Base-by-base conservation (phyloP, 805 yeast genomes). In the Saccharomycopsis sp. region DNA sequence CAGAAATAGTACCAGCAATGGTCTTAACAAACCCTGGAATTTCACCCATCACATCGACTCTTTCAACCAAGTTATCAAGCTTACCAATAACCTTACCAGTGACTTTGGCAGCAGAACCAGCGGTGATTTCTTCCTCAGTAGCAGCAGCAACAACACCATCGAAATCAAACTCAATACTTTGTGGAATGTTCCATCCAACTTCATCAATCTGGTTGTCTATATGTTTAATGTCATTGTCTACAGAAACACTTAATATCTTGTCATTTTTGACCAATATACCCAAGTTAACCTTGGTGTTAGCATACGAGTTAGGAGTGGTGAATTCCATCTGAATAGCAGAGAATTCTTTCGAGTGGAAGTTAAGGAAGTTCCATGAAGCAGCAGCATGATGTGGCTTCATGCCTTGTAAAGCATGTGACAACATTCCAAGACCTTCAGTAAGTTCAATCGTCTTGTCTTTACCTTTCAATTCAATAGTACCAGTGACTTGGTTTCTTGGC, bases 321-420 rank as follows among this genome's bases (percentile, higher is more conserved):
- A 89, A 94, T 73, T 94, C 97, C 97, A 94, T 94, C 64, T 88
- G 80, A 17, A 91, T 84, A 9, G 89, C 96, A 41, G 93, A 78
- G 65, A 80, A 77, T 47, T 83, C 75, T 55, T 83, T 79, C 19
- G 94, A 86, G 70, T 89, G 97, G 79, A 88, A 93, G 73, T 89
- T 87, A 62, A 89, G 73, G 70, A 94, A 94, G 74, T 93, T 94
- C 99, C 99, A 94, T 22, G 90, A 75, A 62, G 96, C 89, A 58
- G 99, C 99, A 41, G 97, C 97, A 73, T 94, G 99, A 73, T 94
- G 97, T 7, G 99, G 99, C 73, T 94, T 94, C 98, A 94, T 92
- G 62, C 98, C 98, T 76, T 94, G 99, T 65, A 90, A 75, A 3
- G 99, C 99, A 93, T 89, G 86, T 56, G 93, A 97, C 69, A 84